Percentiles rank a stretch among this genome's conserved stretches.
These are phyloP conservation scores for Isatis tinctoria DNA, from an alignment of 345 rosid genomes.

Conservation along the genomic window DNA sequence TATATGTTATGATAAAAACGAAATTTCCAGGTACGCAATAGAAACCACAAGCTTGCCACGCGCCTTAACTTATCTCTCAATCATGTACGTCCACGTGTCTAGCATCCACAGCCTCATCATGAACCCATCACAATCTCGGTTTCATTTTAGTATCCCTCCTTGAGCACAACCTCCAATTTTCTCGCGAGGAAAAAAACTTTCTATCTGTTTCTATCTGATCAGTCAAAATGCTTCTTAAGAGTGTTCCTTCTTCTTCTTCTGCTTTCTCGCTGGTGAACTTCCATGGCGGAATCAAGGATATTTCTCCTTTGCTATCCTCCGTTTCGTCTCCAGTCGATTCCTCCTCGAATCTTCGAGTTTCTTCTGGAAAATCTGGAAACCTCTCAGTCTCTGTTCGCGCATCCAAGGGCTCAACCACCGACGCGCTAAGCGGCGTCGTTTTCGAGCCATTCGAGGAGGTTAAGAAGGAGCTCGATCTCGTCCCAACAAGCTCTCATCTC, in stretches of 20 bases:
- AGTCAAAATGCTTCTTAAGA: constrained; percentile 44
- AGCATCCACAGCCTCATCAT: constrained; percentile 36
- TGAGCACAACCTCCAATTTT: not conserved
- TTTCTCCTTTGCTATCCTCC: constrained; percentile 30
- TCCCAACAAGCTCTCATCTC: constrained; percentile 58
- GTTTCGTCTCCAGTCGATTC: constrained; percentile 17
- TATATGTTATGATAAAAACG: not conserved
- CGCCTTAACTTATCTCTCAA: constrained; percentile 32
- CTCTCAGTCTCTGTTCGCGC: constrained; percentile 28
- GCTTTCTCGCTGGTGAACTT: constrained; percentile 37
- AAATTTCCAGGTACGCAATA: constrained; percentile 21
- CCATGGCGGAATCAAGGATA: constrained; percentile 30
- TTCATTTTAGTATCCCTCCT: too few relatives aligned
- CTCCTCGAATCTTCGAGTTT: constrained; percentile 27
- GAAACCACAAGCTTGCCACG: constrained; percentile 45
- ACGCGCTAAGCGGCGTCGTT: constrained; percentile 48
- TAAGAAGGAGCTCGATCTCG: constrained; percentile 87
- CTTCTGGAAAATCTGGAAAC: constrained; percentile 22
- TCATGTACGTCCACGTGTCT: constrained; percentile 48
- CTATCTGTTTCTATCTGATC: not conserved
- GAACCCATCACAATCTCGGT: constrained; percentile 9
- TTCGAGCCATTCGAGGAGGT: constrained; percentile 91
- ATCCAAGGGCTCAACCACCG: constrained; percentile 14
- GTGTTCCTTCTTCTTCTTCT: constrained; percentile 36
- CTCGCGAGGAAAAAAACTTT: not conserved